Evolutionary conservation across 768 basidiomycete genomes (phyloP), one percentile per base, ranked within the genome.

Genomic region (Daedaleopsis sinensis): DNA sequence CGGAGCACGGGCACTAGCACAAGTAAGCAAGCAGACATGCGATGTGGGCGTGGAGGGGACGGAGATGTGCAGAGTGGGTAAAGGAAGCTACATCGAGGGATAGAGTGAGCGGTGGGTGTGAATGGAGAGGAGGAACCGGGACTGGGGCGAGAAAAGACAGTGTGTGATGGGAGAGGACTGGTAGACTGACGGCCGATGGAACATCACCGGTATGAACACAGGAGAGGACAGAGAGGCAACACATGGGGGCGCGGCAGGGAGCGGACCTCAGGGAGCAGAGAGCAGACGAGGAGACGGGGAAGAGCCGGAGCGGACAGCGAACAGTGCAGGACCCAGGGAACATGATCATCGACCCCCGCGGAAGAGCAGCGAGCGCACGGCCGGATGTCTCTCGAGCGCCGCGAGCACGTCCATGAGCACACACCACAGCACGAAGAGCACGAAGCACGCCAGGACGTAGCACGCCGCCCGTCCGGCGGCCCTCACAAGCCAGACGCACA

Each of bases 351-450:
- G n/a, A n/a, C n/a, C n/a, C n/a, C n/a, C n/a, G n/a, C n/a, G n/a
- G n/a, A 52, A 52, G 50, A 46, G 59, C 55, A 56, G 39, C 15
- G 19, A 39, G 46, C 57, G 61, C 61, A 42, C 47, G n/a, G 38
- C 51, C 21, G 35, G 32, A 23, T 27, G 44, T 15, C 10, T 2
- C 6, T 21, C 3, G 2, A 23, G 5, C 6, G 9, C 10, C 27
- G 55, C 44, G n/a, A 47, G 57, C 57, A 55, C 53, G 48, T 51
- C 27, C 49, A 56, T 52, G 49, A 55, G 42, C 49, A 54, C 47
- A 50, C 19, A 60, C 23, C 53, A 60, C 27, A 60, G 54, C 59
- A 55, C 47, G 27, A 55, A 37, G 35, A 60, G 39, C 47, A 27
- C 54, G n/a, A 55, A 18, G 32, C n/a, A 53, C 27, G 39, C 15